Evolutionary conservation across 1,284 basidiomycete genomes (phyloP), one percentile per base, ranked within the genome.

Genomic region (Malassezia furfur): DNA sequence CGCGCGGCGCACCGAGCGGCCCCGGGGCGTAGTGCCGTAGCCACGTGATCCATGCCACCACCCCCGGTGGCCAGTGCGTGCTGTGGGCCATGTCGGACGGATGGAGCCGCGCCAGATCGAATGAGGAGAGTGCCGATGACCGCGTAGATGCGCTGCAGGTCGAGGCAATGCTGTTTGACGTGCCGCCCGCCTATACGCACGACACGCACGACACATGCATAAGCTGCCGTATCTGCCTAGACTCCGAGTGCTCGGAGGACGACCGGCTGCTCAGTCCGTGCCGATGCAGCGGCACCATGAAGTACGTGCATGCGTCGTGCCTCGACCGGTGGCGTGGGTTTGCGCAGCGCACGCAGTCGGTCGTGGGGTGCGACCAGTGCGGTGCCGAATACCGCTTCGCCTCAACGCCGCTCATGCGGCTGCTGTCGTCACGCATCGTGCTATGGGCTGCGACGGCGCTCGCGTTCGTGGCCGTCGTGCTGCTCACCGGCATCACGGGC

Each of bases 241-340:
- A 50, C 6, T 22, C 19, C 14, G 49, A 35, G 25, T 25, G 31
- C 9, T 17, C 30, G 19, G 31, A 31, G 10, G 45, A 48, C 21
- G 55, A 57, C 19, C 59, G 64, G 1, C 52, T 66, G 10, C 46
- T 66, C 7, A 60, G 61, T 8, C 68, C 68, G 4, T 70, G 68
- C 51, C 50, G 56, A 22, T 70, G 68, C 54, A 56, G 60, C n/a
- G 68, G 68, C 11, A 68, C 68, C n/a, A 67, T 69, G 67, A 64
- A 66, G 54, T 72, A 64, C 43, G 67, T 72, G 22, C 69, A 72
- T 40, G 59, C 64, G n/a, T 61, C 60, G n/a, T 72, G 69, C 53
- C 52, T 72, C 14, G 64, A 68, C 19, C 50, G 54, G 9, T 72
- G 69, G 69, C 59, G 69, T 5, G 48, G 54, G 1, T 43, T 58